Evolutionary conservation across 106 monocot species (phyloP).

Genomic region (Hemerocallis citrina): DNA sequence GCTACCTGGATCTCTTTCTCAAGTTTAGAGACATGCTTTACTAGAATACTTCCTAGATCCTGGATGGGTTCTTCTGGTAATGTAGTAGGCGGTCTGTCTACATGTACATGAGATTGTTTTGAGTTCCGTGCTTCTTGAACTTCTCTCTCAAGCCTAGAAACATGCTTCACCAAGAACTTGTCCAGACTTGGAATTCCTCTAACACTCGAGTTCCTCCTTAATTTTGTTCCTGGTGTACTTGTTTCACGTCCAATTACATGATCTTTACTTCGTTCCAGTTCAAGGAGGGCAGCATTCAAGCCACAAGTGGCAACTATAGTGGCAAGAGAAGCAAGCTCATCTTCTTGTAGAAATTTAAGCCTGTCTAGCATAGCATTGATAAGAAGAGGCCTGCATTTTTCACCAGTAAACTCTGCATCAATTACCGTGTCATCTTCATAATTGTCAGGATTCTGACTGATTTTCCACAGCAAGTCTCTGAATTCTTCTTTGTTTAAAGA

Average conservation of each 20-base stretch:
- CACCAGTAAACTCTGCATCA: not conserved
- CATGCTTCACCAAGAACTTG: constrained; percentile 69
- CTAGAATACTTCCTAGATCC: constrained; percentile 55
- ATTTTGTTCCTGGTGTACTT: not conserved
- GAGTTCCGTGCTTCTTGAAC: constrained; percentile 56
- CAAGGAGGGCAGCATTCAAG: constrained; percentile 63
- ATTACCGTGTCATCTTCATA: not conserved
- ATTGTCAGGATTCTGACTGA: constrained; percentile 68
- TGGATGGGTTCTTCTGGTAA: constrained; percentile 7
- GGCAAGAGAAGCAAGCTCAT: constrained; percentile 71
- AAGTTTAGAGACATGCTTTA: constrained; percentile 64
- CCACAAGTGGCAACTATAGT: constrained; percentile 84
- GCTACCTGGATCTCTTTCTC: constrained; percentile 63
- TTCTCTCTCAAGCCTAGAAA: constrained; percentile 66
- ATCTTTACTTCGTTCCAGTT: constrained; percentile 35
- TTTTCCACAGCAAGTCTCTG: constrained; percentile 56
- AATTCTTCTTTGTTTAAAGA: constrained; percentile 65
- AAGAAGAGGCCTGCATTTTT: constrained; percentile 9
- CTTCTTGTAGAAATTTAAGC: constrained; percentile 64
- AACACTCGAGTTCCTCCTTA: constrained; percentile 23
- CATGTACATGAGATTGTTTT: too few species aligned
- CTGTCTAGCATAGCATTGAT: constrained; percentile 61
- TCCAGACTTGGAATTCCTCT: constrained; percentile 51
- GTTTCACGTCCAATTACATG: not conserved
- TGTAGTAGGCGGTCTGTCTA: not conserved